Evolutionary conservation across 2,329 filamentous ascomycete genomes (phyloP).

Genomic region (Allantophomopsis lycopodina): DNA sequence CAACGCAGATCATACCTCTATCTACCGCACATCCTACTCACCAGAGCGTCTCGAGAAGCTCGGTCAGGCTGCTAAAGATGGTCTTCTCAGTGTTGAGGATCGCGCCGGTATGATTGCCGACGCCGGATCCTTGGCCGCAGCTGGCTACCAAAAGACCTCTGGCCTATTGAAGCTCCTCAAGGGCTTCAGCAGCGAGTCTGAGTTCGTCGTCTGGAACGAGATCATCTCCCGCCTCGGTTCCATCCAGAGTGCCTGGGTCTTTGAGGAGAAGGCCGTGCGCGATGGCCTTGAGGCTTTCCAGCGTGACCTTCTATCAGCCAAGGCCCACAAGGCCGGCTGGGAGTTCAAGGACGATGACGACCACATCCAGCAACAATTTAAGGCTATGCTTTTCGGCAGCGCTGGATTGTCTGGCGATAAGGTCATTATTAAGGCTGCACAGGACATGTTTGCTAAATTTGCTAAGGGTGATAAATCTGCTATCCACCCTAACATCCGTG

Average conservation of each 20-base stretch:
- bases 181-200: slow-evolving; percentile 70
- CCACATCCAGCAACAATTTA: slow-evolving; percentile 89
- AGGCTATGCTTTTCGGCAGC: slow-evolving; percentile 75
- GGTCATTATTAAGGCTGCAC: slow-evolving; percentile 62
- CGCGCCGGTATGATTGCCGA: slow-evolving; percentile 91
- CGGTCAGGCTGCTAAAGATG: slow-evolving; percentile 70
- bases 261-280: slow-evolving; percentile 61
- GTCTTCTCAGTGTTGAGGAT: slow-evolving; percentile 75
- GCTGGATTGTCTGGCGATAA: slow-evolving; percentile 74
- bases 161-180: slow-evolving; percentile 76
- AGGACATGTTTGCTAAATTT: slow-evolving; percentile 85
- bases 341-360: slow-evolving; percentile 71
- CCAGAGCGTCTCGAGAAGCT: slow-evolving; percentile 78
- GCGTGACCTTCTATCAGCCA: slow-evolving; percentile 59
- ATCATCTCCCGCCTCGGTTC: slow-evolving; percentile 65
- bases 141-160: slow-evolving; percentile 88
- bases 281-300: slow-evolving; percentile 77
- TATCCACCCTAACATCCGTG: slow-evolving; percentile 83
- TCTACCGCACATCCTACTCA: slow-evolving; percentile 82
- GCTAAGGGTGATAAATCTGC: slow-evolving; percentile 64
- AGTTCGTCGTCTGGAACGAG: slow-evolving; percentile 94
- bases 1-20: slow-evolving; percentile 85
- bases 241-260: slow-evolving; percentile 79
- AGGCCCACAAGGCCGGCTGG: slow-evolving; percentile 83
- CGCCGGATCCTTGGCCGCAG: slow-evolving; percentile 75